Base-by-base conservation (phyloP, 768 basidiomycete genomes). In the Phanerochaete carnosa region DNA sequence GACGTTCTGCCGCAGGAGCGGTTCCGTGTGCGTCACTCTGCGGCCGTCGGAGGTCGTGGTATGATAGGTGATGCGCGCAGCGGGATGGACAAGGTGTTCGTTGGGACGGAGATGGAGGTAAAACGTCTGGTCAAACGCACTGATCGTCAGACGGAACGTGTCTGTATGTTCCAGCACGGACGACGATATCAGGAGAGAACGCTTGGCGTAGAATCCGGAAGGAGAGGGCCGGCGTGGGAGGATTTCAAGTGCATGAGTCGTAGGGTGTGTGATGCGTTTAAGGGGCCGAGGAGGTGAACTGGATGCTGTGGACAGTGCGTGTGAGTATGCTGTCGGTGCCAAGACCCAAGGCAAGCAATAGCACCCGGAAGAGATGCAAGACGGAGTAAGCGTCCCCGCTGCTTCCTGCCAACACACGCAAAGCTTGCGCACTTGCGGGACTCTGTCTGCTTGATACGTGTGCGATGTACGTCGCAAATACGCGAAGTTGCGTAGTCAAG, bases 81-180 rank as follows among this genome's bases (percentile, higher is more conserved):
- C 83, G 45, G 91, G 87, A 68, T 93, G 90, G 54, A 94, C 77
- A 62, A 94, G 83, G 63, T 90, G 77, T 63, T 88, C 83, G 69
- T 91, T 92, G 8, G 92, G 92, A 19, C 83, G 83, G 52, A 94
- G 78, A 67, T 93, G 88, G 47, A 94, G 79, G 68, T 88, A 77
- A 68, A 86, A 89, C 28, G 78, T 81, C 45, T 88, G 80, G 63
- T 80, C 80, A 66, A 88, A 88, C 11, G 85, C 88, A 45, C 85
- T 79, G 54, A 92, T 74, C 29, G 82, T 83, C 54, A 92, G 79
- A 28, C 90, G 83, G 70, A 91, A 85, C 11, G 84, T 83, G 70
- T 92, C 90, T 67, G 84, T 80, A 70, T 87, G 81, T 45, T 79
- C 84, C 39, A 92, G 82, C 30, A 76, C 75, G 54, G 80, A 77